Base-by-base conservation (phyloP, 345 rosid species). In the Camelina neglecta region DNA sequence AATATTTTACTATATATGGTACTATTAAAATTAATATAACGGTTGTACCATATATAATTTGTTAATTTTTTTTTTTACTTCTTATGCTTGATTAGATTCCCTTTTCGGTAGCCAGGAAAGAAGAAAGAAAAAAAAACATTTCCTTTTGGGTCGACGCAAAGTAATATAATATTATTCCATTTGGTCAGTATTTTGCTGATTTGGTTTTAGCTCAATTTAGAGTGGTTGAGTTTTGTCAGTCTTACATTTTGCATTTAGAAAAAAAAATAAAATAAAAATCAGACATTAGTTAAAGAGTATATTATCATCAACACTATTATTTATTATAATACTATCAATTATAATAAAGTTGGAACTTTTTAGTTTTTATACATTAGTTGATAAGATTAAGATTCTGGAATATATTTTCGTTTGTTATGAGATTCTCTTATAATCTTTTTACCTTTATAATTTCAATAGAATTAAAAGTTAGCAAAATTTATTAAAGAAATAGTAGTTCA, bases 81-180 rank as follows among this genome's bases (percentile, higher is more conserved):
- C 10, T 45, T 45, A 65, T 67, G 62, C 13, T 59, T 24, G 47
- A 67, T 53, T 60, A 39, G 21, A 75, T 75, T 75, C 69, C 29
- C 6, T 4, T 75, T 67, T 67, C 21, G 42, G 10, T 26, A 50
- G 21, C 16, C 12, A 47, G 6, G 23, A 15, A 35, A 31, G 35
- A 35, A 7, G 38, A 29, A 1, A 7, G 1, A 7, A 35, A 65
- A 41, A 56, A 29, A 42, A 63, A 58, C 60, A 59, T 75, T 75
- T 75, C 61, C 36, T 41, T 69, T 68, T 68, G 39, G 57, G 15
- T 75, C 49, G 49, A 42, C 47, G 61, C 41, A 9, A 41, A 6
- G 44, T 33, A 48, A 38, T 12, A 9, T 6, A 3, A 13, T 57
- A 66, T n/a, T n/a, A 60, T 67, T 68, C 48, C 20, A 1, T 60